phyloP scores from a whole-genome alignment of 2,329 filamentous ascomycete genomes.

The Trichoderma pleuroti region DNA sequence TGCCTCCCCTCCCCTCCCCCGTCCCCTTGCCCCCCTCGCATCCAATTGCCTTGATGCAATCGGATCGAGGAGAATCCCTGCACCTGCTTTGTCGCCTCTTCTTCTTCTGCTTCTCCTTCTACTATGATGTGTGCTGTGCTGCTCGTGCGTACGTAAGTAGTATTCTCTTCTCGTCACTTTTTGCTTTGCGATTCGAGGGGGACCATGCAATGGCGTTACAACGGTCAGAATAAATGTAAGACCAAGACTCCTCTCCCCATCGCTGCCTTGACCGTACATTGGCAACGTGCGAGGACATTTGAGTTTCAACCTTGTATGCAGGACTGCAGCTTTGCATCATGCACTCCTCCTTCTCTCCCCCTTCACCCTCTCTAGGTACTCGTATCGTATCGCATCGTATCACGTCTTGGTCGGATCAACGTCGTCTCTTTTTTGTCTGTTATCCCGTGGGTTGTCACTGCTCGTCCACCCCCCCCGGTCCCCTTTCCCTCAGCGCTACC shows the following conservation, averaged over 20 bases:
- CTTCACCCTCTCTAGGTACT: neutral
- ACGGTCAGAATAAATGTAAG: too few relatives aligned
- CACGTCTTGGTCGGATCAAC: neutral
- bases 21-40: neutral
- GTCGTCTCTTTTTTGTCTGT: neutral
- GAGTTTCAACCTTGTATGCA: neutral
- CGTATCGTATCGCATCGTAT: neutral
- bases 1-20: too few relatives aligned
- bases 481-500: constrained; percentile 1
- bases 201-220: neutral
- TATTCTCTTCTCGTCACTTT: neutral
- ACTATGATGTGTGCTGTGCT: too few relatives aligned
- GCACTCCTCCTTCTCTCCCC: neutral
- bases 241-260: neutral
- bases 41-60: neutral
- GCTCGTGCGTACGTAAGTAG: neutral
- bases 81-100: neutral
- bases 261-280: neutral
- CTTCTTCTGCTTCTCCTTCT: neutral
- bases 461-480: neutral
- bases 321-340: neutral
- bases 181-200: neutral
- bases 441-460: neutral
- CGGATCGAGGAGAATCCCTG: neutral
- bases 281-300: neutral